Conservation (phyloP, 2,329 filamentous ascomycete species). For the Tolypocladium album region DNA sequence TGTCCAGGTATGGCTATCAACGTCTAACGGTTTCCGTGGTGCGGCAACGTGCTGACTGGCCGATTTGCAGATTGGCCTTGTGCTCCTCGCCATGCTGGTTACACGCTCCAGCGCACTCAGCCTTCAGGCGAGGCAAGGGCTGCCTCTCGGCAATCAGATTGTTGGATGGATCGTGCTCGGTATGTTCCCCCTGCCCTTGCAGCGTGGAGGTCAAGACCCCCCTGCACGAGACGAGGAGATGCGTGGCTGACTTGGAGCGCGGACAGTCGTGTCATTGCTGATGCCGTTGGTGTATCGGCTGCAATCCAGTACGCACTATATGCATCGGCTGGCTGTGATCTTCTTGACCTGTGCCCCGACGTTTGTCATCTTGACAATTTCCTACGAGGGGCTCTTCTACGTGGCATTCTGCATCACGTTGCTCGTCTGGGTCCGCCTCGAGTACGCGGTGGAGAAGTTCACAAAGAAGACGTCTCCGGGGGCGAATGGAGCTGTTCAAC, state of each 20-base stretch:
- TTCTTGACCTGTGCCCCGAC: constrained; percentile 89
- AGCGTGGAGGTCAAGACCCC: not conserved
- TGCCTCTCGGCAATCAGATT: constrained; percentile 79
- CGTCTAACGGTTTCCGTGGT: not conserved
- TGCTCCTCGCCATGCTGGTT: constrained; percentile 71
- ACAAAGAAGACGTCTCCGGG: constrained; percentile 4
- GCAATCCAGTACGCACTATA: constrained; percentile 74
- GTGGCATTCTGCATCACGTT: constrained; percentile 75
- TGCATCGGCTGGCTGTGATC: constrained; percentile 78
- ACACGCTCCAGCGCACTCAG: constrained; percentile 80
- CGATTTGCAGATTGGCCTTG: constrained; percentile 53
- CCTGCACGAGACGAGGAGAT: too few species aligned
- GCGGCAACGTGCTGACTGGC: constrained; percentile 4
- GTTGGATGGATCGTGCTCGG: constrained; percentile 74
- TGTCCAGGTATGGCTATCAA: constrained; percentile 39
- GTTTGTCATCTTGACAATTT: constrained; percentile 94
- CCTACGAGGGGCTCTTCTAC: constrained; percentile 95
- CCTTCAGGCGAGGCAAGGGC: constrained; percentile 71
- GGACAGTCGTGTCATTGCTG: constrained; percentile 56
- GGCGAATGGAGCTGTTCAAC: not conserved
- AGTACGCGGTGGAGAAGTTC: constrained; percentile 53
- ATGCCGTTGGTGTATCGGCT: constrained; percentile 75
- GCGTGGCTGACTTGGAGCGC: not conserved
- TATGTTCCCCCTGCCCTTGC: constrained; percentile 26
- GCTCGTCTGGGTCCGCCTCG: constrained; percentile 83